Evolutionary conservation across 352 stramenopile species (phyloP), one percentile per base, ranked within the genome.

Genomic region (Phytophthora macrochlamydospora): DNA sequence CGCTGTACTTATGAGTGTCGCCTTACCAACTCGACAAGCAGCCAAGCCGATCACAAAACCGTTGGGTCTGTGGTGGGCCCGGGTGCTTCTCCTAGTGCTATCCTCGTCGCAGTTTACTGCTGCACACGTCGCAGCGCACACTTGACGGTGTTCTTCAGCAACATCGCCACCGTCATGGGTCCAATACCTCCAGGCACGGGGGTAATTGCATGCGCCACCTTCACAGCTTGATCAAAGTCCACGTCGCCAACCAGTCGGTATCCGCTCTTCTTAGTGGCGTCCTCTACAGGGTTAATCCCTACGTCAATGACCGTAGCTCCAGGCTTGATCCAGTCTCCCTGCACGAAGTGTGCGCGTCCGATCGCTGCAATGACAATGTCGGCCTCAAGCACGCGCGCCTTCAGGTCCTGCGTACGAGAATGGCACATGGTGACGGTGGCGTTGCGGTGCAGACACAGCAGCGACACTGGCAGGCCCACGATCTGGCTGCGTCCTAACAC

Each of bases 391-490:
- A 94, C 83, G 49, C 81, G 79, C 32, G 67, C 61, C 37, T 77
- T 78, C 2, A 98, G 79, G 72, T 99, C 75, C 14, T 83, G 65
- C 0, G 97, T 99, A 11, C 85, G 79, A 3, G 95, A 99, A 80
- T 99, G 98, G 51, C 97, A 98, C 63, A 99, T 98, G 11, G 98
- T 99, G 6, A 99, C 96, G 0, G 97, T 99, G 14, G 97, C 97
- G 78, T 99, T 97, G 43, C 89, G 83, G 52, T 97, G 91, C 62
- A 99, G 80, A 51, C 99, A 88, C 5, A 99, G 72, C 48, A 99
- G 79, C 38, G 95, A 92, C 43, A 99, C 89, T 1, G 98, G 98
- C 55, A 99, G 87, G 12, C 98, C 98, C 2, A 99, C 98, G 62
- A 99, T 96, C 79, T 99, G 98, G 53, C 85, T 97, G 58, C 98